A percentile compares a stretch with the other conserved stretches of the same genome.
Conservation (phyloP, 306 rosid species). For the Geum urbanum region DNA sequence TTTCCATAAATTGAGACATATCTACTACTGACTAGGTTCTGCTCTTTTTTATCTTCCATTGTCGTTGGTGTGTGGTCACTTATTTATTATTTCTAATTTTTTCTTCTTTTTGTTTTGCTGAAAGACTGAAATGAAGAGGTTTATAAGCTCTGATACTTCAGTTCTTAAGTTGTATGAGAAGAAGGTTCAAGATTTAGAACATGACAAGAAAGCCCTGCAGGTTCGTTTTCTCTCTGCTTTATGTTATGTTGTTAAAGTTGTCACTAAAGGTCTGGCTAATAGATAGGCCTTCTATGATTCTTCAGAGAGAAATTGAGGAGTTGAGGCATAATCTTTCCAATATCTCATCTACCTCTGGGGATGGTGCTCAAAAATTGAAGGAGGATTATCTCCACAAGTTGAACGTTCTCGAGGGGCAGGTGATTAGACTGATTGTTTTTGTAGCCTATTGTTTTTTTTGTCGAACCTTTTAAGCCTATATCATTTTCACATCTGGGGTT, state of each 20-base stretch:
- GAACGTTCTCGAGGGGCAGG: slow-evolving; percentile 84
- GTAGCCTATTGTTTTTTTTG: too few species aligned
- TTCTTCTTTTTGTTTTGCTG: slow-evolving; percentile 18
- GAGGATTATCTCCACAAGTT: slow-evolving; percentile 85
- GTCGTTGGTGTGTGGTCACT: slow-evolving; percentile 1
- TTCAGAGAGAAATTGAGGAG: slow-evolving; percentile 80
- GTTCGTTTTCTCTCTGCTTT: slow-evolving; percentile 36
- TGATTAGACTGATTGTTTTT: slow-evolving; percentile 20
- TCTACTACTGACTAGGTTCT: not conserved
- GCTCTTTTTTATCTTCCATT: not conserved
- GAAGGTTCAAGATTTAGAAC: slow-evolving; percentile 84
- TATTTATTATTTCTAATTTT: not conserved
- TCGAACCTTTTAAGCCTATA: not conserved
- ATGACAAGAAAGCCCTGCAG: slow-evolving; percentile 79
- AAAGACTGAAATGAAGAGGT: slow-evolving; percentile 91
- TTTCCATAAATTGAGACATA: too few species aligned
- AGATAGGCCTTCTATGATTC: not conserved
- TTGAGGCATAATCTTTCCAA: slow-evolving; percentile 56
- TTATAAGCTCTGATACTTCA: slow-evolving; percentile 49
- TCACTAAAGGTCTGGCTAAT: slow-evolving; percentile 4
- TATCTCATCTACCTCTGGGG: slow-evolving; percentile 74
- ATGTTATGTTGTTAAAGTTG: slow-evolving; percentile 6
- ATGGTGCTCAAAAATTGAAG: slow-evolving; percentile 82
- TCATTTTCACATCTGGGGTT: slow-evolving; percentile 17
- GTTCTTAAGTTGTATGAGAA: slow-evolving; percentile 83